Conservation (phyloP, 2,329 filamentous ascomycete species). For the Xylariales sp. region DNA sequence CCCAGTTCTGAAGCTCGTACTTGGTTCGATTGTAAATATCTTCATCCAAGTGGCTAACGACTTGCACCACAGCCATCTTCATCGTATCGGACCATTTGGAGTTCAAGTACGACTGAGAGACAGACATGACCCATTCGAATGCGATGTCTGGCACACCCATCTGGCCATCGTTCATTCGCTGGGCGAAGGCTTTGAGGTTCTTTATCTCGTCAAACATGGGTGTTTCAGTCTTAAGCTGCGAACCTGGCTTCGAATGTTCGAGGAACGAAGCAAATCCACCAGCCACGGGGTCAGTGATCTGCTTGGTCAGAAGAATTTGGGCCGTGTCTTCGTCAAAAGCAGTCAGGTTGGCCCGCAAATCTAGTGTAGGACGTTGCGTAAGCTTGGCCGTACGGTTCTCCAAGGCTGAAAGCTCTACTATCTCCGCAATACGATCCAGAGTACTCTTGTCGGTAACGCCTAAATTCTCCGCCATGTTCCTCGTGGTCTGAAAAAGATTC, state of each 20-base stretch:
- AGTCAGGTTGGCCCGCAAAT: conserved; percentile 44
- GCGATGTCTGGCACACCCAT: conserved; percentile 52
- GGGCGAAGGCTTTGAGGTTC: conserved; percentile 48
- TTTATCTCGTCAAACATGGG: conserved; percentile 47
- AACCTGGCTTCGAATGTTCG: conserved; percentile 55
- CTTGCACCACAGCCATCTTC: conserved; percentile 52
- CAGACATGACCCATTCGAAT: conserved; percentile 51
- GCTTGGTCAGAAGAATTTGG: conserved; percentile 48
- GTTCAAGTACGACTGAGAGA: conserved; percentile 47
- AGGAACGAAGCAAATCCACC: conserved; percentile 57
- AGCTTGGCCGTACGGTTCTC: conserved; percentile 48
- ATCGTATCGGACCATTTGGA: conserved; percentile 54
- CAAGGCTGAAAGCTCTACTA: conserved; percentile 47
- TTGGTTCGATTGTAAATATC: conserved; percentile 44
- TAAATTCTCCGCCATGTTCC: conserved; percentile 50
- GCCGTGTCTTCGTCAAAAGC: conserved; percentile 51
- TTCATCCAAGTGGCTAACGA: conserved; percentile 50
- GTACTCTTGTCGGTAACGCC: conserved; percentile 47
- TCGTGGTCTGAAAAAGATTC: conserved; percentile 50
- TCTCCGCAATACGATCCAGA: conserved; percentile 40
- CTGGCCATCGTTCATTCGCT: conserved; percentile 43
- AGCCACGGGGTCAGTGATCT: conserved; percentile 44
- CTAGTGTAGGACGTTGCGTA: conserved; percentile 39
- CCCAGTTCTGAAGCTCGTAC: conserved; percentile 32
- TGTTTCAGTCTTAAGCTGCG: conserved; percentile 43